phyloP scores from a whole-genome alignment of 78 protist genomes.

The Chrysochromulina tobinii region DNA sequence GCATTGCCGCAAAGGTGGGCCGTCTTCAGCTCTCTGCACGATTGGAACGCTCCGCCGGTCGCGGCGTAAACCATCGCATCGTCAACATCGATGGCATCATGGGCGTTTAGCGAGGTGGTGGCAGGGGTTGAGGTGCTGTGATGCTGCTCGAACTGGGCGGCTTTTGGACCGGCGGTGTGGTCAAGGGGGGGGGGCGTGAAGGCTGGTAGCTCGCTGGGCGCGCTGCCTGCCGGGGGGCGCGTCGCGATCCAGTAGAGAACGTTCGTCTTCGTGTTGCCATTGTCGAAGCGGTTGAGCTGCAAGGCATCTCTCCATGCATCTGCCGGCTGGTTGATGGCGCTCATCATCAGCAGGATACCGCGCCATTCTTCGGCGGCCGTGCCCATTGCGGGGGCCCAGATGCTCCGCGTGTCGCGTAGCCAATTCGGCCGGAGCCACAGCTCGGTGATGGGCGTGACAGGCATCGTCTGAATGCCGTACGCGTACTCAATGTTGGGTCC shows the following conservation, averaged over 20 bases:
- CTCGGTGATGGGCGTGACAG: conserved; percentile 4
- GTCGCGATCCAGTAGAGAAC: background rate
- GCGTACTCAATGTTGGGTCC: background rate
- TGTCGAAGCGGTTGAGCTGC: background rate
- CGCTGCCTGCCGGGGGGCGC: background rate
- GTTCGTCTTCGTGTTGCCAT: background rate
- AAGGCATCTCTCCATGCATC: background rate
- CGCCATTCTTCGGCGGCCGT: background rate
- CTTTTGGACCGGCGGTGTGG: too few relatives aligned
- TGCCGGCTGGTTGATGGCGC: background rate
- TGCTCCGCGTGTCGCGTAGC: background rate
- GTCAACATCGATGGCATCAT: too few relatives aligned
- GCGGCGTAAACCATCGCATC: too few relatives aligned
- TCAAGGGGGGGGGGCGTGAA: too few relatives aligned
- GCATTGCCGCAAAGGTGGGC: too few relatives aligned
- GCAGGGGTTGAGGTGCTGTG: too few relatives aligned
- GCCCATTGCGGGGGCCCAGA: background rate
- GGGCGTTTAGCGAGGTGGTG: too few relatives aligned
- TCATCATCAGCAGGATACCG: background rate
- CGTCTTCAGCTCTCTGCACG: too few relatives aligned
- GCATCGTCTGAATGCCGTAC: background rate
- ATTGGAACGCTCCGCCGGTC: too few relatives aligned
- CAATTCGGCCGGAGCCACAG: background rate
- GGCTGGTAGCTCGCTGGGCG: too few relatives aligned
- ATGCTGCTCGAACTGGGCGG: too few relatives aligned